These are phyloP conservation scores for Nitzschia inconspicua DNA, from an alignment of 108 stramenopile species.

Conservation along the genomic window DNA sequence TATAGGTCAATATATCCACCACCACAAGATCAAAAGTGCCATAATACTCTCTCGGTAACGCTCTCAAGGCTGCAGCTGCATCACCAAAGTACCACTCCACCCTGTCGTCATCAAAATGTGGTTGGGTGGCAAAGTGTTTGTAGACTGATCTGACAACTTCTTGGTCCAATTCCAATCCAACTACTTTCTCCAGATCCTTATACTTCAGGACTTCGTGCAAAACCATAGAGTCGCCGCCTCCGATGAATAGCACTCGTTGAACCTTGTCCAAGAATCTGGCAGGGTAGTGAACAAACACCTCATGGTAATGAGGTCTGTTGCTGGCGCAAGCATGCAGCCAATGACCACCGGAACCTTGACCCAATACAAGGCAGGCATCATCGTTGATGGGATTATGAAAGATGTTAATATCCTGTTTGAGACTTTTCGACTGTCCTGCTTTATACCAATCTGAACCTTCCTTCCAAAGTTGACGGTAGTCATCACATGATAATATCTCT, in stretches of 20 bases:
- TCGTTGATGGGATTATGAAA: constrained; percentile 6
- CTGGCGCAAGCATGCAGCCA: constrained; percentile 68
- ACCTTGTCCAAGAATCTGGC: constrained; percentile 34
- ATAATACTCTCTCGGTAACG: constrained; percentile 28
- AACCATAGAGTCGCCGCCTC: constrained; percentile 47
- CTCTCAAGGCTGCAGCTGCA: constrained; percentile 7
- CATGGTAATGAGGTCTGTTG: constrained; percentile 72
- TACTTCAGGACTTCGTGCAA: constrained; percentile 45
- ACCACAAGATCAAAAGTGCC: constrained; percentile 38
- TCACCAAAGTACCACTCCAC: constrained; percentile 41
- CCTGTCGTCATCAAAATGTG: constrained; percentile 40
- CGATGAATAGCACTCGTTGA: constrained; percentile 31
- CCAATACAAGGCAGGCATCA: constrained; percentile 61
- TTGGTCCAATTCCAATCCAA: constrained; percentile 45
- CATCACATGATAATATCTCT: no score
- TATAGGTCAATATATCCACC: constrained; percentile 58
- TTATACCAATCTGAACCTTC: no score
- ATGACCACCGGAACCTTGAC: constrained; percentile 45
- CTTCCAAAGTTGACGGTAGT: no score
- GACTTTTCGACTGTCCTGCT: no score
- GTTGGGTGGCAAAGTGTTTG: constrained; percentile 28
- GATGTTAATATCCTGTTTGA: constrained; percentile 23
- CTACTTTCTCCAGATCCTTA: constrained; percentile 40
- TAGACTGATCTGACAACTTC: constrained; percentile 29
- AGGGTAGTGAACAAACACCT: constrained; percentile 42